Conservation (phyloP, 1,284 basidiomycete genomes). For the Melampsora occidentalis region DNA sequence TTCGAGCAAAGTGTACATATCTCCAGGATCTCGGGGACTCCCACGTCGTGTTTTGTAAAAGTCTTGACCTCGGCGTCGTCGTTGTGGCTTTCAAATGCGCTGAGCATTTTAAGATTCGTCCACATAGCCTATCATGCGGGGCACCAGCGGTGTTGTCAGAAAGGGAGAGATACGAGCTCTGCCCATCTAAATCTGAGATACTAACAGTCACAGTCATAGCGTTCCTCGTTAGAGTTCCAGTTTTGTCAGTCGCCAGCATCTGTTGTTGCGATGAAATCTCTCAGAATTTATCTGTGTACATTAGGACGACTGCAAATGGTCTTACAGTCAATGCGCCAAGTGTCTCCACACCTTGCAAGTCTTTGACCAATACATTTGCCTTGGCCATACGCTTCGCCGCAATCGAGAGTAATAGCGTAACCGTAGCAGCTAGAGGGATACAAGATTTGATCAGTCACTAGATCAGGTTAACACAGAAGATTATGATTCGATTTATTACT, state of each 20-base stretch:
- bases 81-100: conserved; percentile 61
- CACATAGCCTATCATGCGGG: conserved; percentile 51
- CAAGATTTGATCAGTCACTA: conserved; percentile 54
- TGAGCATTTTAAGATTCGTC: conserved; percentile 22
- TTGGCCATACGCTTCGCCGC: conserved; percentile 70
- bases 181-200: neutral
- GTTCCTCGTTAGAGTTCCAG: conserved; percentile 69
- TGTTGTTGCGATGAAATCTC: conserved; percentile 54
- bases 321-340: conserved; percentile 57
- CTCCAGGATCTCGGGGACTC: conserved; percentile 65
- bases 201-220: conserved; percentile 63
- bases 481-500: neutral
- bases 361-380: conserved; percentile 68
- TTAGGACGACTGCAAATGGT: conserved; percentile 31
- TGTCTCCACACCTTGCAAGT: conserved; percentile 69
- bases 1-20: conserved; percentile 66
- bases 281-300: conserved; percentile 49
- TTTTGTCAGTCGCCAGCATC: conserved; percentile 70
- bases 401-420: conserved; percentile 67
- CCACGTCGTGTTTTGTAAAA: conserved; percentile 60
- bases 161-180: conserved; percentile 58
- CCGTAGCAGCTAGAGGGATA: conserved; percentile 59
- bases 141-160: conserved; percentile 65
- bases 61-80: conserved; percentile 60
- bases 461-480: conserved; percentile 55